A percentile compares a stretch with the other conserved stretches of the same genome.
phyloP scores from a whole-genome alignment of 306 rosid species.

The Acacia crassicarpa region DNA sequence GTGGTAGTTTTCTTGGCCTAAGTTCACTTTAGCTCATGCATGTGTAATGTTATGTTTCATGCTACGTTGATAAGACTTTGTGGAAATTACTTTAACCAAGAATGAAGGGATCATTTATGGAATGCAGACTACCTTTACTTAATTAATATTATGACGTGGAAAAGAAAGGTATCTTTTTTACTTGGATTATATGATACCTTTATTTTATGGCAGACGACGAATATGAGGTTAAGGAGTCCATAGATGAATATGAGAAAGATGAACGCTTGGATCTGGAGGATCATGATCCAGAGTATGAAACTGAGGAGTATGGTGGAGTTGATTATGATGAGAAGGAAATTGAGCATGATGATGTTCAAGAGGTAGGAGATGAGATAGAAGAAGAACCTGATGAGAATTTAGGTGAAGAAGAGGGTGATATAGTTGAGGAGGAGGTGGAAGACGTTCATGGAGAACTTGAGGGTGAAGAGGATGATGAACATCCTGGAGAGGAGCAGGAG shows the following conservation, averaged over 20 bases:
- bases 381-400: conserved; percentile 71
- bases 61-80: background rate
- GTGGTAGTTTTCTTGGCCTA: conserved; percentile 3
- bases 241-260: conserved; percentile 81
- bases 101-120: conserved; percentile 28
- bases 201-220: conserved; percentile 71
- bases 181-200: conserved; percentile 39
- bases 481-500: conserved; percentile 58
- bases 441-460: conserved; percentile 79
- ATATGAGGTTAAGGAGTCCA: conserved; percentile 75
- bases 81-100: conserved; percentile 1
- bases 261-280: conserved; percentile 94
- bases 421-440: conserved; percentile 75
- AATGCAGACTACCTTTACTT: conserved; percentile 9
- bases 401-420: conserved; percentile 82
- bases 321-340: conserved; percentile 95
- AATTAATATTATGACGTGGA: conserved; percentile 31
- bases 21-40: conserved; percentile 15
- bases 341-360: conserved; percentile 75
- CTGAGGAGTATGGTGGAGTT: conserved; percentile 82
- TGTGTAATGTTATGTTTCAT: conserved; percentile 11
- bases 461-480: conserved; percentile 76
- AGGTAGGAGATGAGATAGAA: conserved; percentile 70
- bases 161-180: conserved; percentile 35
- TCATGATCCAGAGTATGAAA: conserved; percentile 93